A percentile compares a stretch with the other conserved stretches of the same genome.
Conservation (phyloP, 768 basidiomycete species). For the Coprinellus micaceus region DNA sequence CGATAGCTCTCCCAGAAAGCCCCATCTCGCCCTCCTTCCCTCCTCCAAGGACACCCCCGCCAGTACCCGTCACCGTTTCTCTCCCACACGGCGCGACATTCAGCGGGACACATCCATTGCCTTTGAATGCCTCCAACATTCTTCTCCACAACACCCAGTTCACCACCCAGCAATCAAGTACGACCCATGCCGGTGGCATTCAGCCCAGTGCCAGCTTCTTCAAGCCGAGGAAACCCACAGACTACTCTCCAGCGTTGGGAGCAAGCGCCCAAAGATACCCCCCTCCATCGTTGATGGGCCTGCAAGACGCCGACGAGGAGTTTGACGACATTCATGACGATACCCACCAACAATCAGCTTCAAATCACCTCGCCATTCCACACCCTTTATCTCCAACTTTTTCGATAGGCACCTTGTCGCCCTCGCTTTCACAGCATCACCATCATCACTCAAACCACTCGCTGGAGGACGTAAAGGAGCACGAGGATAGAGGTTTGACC, state of each 20-base stretch:
- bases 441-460: slow-evolving; percentile 11
- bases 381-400: slow-evolving; percentile 36
- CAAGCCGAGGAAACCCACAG: slow-evolving; percentile 58
- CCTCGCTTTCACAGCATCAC: slow-evolving; percentile 8
- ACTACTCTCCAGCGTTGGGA: slow-evolving; percentile 13
- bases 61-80: background rate
- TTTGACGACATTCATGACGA: background rate
- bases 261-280: slow-evolving; percentile 27
- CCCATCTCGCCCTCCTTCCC: slow-evolving; percentile 19
- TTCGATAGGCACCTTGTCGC: background rate
- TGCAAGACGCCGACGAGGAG: background rate
- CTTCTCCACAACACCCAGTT: slow-evolving; percentile 11
- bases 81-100: background rate
- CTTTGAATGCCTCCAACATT: slow-evolving; percentile 8
- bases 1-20: slow-evolving; percentile 20
- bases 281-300: slow-evolving; percentile 22
- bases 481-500: slow-evolving; percentile 1
- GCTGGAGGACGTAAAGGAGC: slow-evolving; percentile 1
- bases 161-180: slow-evolving; percentile 15
- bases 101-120: slow-evolving; percentile 1
- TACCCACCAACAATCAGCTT: background rate
- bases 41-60: slow-evolving; percentile 6
- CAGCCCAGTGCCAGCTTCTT: slow-evolving; percentile 80
- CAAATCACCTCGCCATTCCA: slow-evolving; percentile 22
- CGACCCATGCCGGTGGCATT: slow-evolving; percentile 68